Evolutionary conservation across 306 rosid genomes (phyloP).

Genomic region (Prunus padus): DNA sequence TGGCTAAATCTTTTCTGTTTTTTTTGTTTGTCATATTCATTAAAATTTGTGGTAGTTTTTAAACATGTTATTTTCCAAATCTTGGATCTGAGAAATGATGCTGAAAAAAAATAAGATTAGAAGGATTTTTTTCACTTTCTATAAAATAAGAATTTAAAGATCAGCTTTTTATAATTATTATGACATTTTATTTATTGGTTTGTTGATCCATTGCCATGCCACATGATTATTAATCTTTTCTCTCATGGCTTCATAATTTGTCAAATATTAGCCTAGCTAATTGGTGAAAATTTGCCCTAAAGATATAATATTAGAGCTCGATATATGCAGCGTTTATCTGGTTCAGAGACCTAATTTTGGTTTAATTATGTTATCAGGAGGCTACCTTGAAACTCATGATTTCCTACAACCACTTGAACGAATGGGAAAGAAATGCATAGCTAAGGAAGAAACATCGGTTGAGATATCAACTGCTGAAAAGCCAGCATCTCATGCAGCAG

Average conservation of each 20-base stretch:
- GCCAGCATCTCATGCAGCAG: constrained; percentile 25
- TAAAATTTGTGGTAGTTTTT: not conserved
- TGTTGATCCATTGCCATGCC: not conserved
- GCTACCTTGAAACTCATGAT: constrained; percentile 81
- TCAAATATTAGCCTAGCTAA: no score
- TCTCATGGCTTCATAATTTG: no score
- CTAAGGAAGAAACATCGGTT: constrained; percentile 65
- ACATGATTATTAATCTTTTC: no score
- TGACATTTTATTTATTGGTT: not conserved
- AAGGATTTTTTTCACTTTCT: no score
- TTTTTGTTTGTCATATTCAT: not conserved
- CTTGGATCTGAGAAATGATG: not conserved
- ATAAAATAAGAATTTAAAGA: not conserved
- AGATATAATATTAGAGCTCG: no score
- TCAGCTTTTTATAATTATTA: no score
- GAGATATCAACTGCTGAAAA: constrained; percentile 52
- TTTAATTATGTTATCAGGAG: constrained; percentile 46
- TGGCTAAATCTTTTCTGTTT: not conserved
- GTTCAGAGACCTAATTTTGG: not conserved
- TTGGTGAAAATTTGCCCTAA: no score
- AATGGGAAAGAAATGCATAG: constrained; percentile 36
- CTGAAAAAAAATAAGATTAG: not conserved
- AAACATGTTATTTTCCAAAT: constrained; percentile 1
- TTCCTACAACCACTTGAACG: constrained; percentile 88
- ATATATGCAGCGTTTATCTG: no score